Evolutionary conservation across 805 yeast genomes (phyloP).

Genomic region (Ogataea wickerhamii): DNA sequence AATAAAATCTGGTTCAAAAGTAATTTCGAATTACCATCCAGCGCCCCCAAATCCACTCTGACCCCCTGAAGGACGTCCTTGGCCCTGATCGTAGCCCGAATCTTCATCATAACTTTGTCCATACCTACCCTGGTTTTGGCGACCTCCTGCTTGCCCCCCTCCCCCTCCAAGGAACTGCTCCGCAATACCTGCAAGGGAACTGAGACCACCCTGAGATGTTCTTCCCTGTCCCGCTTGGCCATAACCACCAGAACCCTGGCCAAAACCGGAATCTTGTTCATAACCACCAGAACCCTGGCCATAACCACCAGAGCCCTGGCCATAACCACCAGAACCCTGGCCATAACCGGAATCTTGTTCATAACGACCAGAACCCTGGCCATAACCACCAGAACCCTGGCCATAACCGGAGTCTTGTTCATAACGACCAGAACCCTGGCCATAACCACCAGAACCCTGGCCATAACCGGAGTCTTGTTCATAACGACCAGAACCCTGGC

Average conservation of each 20-base stretch:
- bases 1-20: background rate
- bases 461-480: constrained; percentile 2
- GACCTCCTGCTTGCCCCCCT: constrained; percentile 7
- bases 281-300: constrained; percentile 1
- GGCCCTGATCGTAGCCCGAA: background rate
- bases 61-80: background rate
- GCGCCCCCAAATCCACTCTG: background rate
- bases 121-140: constrained; percentile 2
- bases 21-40: background rate
- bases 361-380: constrained; percentile 1
- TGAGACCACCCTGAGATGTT: too few species aligned
- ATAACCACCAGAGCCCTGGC: constrained; percentile 11
- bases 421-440: constrained; percentile 4
- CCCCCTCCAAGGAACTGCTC: constrained; percentile 3
- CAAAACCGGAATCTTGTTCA: constrained; percentile 1
- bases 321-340: constrained; percentile 6
- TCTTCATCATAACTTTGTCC: background rate
- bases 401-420: background rate
- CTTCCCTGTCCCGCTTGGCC: constrained; percentile 16
- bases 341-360: constrained; percentile 2
- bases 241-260: constrained; percentile 6
- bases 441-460: constrained; percentile 6
- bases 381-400: constrained; percentile 1
- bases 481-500: constrained; percentile 1
- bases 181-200: background rate